Evolutionary conservation across 306 rosid genomes (phyloP).

Genomic region (Neltuma alba): DNA sequence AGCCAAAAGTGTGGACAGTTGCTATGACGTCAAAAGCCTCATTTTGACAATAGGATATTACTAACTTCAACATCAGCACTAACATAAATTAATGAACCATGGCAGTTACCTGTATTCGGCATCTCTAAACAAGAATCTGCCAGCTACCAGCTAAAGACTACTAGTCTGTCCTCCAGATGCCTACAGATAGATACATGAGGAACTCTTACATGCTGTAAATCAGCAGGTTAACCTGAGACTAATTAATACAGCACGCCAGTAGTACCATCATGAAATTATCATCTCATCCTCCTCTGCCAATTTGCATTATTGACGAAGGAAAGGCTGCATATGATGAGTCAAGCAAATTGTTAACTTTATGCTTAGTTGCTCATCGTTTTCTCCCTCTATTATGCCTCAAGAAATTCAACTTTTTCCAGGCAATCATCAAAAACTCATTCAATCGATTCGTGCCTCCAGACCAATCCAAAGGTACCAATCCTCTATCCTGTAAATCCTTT

Average conservation of each 20-base stretch:
- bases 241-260: conserved; percentile 32
- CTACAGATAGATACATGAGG: conserved; percentile 36
- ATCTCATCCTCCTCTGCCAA: conserved; percentile 24
- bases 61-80: conserved; percentile 43
- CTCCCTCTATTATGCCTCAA: conserved; percentile 45
- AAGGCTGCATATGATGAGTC: not conserved
- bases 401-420: conserved; percentile 42
- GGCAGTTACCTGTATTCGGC: conserved; percentile 41
- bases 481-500: conserved; percentile 60
- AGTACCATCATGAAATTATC: conserved; percentile 16
- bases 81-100: conserved; percentile 39
- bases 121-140: conserved; percentile 30
- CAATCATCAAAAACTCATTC: conserved; percentile 46
- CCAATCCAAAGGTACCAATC: conserved; percentile 47
- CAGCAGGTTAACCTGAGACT: not conserved
- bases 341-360: conserved; percentile 15
- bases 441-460: conserved; percentile 38
- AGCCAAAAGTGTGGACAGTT: conserved; percentile 53
- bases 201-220: conserved; percentile 1
- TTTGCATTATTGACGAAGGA: conserved; percentile 17
- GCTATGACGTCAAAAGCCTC: conserved; percentile 37
- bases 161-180: conserved; percentile 43
- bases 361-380: not conserved
- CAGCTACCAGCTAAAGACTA: conserved; percentile 31
- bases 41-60: conserved; percentile 25